Percentiles rank a stretch among this genome's conserved stretches.
phyloP scores from a whole-genome alignment of 2,329 filamentous ascomycete species.

The Gnomoniopsis sp. region DNA sequence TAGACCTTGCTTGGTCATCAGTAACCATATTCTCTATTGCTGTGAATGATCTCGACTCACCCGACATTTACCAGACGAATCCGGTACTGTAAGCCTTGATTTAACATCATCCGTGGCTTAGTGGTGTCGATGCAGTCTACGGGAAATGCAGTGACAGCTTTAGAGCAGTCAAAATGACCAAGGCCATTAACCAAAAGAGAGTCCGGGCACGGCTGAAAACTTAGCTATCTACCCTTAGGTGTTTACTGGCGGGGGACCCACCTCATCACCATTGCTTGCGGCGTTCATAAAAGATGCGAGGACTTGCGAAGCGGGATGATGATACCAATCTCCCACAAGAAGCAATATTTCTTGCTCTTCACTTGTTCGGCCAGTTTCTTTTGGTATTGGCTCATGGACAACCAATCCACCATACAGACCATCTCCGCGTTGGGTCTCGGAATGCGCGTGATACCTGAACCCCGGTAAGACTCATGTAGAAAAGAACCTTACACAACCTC shows the following conservation, averaged over 20 bases:
- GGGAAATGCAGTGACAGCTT: slow-evolving; percentile 40
- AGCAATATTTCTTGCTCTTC: slow-evolving; percentile 39
- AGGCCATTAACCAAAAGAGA: slow-evolving; percentile 44
- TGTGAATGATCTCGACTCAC: slow-evolving; percentile 1
- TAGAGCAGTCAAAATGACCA: slow-evolving; percentile 41
- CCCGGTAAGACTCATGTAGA: background rate
- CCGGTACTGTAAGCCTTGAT: slow-evolving; percentile 21
- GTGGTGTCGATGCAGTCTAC: slow-evolving; percentile 36
- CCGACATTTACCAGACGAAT: slow-evolving; percentile 24
- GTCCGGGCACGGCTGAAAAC: slow-evolving; percentile 41
- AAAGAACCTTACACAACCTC: background rate
- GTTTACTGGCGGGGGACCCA: background rate
- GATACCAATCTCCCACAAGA: slow-evolving; percentile 43
- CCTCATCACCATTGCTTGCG: slow-evolving; percentile 1
- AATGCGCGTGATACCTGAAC: slow-evolving; percentile 36
- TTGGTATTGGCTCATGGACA: slow-evolving; percentile 36
- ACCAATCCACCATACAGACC: slow-evolving; percentile 45
- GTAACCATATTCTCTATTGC: background rate
- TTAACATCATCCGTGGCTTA: slow-evolving; percentile 16
- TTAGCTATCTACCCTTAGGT: background rate
- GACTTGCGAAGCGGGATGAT: slow-evolving; percentile 5
- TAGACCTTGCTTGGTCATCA: slow-evolving; percentile 11
- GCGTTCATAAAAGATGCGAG: slow-evolving; percentile 1
- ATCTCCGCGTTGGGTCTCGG: slow-evolving; percentile 38
- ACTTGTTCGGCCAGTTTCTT: slow-evolving; percentile 21